These are phyloP conservation scores for Geosmithia putterillii DNA, from an alignment of 2,329 filamentous ascomycete species.

Conservation along the genomic window DNA sequence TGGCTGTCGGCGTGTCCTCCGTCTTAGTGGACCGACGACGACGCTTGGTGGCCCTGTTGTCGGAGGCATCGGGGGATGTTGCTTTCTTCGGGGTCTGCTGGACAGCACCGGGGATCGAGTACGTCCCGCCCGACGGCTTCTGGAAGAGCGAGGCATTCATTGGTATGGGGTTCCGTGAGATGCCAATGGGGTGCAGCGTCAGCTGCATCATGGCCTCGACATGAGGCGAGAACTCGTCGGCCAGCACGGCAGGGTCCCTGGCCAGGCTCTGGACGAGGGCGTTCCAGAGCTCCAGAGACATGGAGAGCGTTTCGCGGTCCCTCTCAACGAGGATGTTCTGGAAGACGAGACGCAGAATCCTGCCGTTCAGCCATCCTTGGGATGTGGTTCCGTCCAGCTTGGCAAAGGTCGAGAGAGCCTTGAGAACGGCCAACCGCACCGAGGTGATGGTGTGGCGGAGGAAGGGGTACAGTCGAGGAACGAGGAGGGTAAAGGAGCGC, in stretches of 20 bases:
- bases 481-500: conserved; percentile 82
- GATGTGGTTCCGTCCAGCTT: conserved; percentile 70
- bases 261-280: conserved; percentile 61
- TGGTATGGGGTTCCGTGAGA: conserved; percentile 78
- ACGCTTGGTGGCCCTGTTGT: conserved; percentile 60
- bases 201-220: conserved; percentile 74
- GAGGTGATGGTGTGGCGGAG: conserved; percentile 93
- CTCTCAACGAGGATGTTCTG: conserved; percentile 93
- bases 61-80: conserved; percentile 39
- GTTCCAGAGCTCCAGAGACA: conserved; percentile 80
- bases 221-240: conserved; percentile 61
- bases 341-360: conserved; percentile 77
- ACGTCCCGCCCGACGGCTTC: conserved; percentile 82
- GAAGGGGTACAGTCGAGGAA: conserved; percentile 91
- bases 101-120: conserved; percentile 40
- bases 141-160: conserved; percentile 88
- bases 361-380: conserved; percentile 85
- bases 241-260: conserved; percentile 50
- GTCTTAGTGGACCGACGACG: conserved; percentile 76
- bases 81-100: conserved; percentile 25
- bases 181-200: conserved; percentile 81
- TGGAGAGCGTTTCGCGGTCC: conserved; percentile 68
- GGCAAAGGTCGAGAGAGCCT: conserved; percentile 86
- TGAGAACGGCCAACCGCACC: conserved; percentile 83
- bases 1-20: conserved; percentile 51